Percentiles rank a stretch among this genome's conserved stretches.
These are phyloP conservation scores for Sophora flavescens DNA, from an alignment of 306 rosid species.

Conservation along the genomic window DNA sequence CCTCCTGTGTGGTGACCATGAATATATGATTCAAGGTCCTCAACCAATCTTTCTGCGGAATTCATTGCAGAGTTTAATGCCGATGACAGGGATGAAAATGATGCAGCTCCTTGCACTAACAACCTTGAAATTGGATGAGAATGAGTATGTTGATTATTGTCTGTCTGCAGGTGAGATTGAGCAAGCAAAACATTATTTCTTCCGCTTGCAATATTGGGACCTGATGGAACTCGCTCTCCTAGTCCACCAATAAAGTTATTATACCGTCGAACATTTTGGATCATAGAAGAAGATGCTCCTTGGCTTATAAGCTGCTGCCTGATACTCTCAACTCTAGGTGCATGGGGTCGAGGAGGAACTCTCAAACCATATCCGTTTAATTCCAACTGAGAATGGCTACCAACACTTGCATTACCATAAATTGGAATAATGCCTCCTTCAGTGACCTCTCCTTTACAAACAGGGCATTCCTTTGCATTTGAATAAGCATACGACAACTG, in stretches of 20 bases:
- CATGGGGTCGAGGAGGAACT: constrained; percentile 78
- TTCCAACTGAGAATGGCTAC: constrained; percentile 41
- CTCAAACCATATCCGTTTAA: constrained; percentile 53
- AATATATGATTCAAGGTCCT: constrained; percentile 67
- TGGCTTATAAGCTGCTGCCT: constrained; percentile 68
- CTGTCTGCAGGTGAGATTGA: constrained; percentile 40
- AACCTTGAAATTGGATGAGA: constrained; percentile 60
- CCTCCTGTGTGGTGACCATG: constrained; percentile 46
- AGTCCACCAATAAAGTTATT: constrained; percentile 54
- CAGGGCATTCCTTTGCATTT: constrained; percentile 77
- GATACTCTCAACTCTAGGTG: constrained; percentile 73
- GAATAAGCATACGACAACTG: constrained; percentile 59
- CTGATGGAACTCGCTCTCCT: constrained; percentile 56
- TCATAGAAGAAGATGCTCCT: constrained; percentile 57
- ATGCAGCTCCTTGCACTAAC: constrained; percentile 60
- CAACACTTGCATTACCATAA: constrained; percentile 59
- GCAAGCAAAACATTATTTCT: constrained; percentile 43
- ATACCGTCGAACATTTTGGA: constrained; percentile 64
- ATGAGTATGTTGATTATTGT: constrained; percentile 43
- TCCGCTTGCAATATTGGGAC: constrained; percentile 41
- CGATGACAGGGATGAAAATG: constrained; percentile 72
- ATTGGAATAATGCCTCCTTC: constrained; percentile 71
- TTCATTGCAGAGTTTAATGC: constrained; percentile 72
- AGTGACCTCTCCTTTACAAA: constrained; percentile 78
- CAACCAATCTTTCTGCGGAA: constrained; percentile 70